Base-by-base conservation (phyloP, 2,329 filamentous ascomycete species). In the Rhinocladiella similis region DNA sequence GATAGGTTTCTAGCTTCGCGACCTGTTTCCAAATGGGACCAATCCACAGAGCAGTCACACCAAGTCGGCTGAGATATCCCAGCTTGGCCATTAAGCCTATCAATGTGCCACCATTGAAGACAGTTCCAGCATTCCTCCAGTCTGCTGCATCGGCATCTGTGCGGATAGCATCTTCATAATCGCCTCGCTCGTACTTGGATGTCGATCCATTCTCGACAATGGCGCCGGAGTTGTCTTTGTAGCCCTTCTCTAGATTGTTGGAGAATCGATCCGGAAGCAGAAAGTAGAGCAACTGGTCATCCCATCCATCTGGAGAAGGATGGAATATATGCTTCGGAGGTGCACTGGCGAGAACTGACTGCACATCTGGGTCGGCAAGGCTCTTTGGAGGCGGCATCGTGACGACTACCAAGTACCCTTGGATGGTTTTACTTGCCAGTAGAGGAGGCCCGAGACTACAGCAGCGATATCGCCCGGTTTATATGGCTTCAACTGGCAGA, bases 181-280 rank as follows among this genome's bases (percentile, higher is more conserved):
- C 54, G 7, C 27, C 16, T 27, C 38, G 41, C 5, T 38, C 19
- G 41, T 47, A 52, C 33, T 33, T 19, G 19, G 48, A 20, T 7
- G 54, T 52, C 12, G 53, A 33, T 1, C 53, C 53, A 19, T 16
- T 14, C 3, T 35, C 3, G 46, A 50, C 46, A 38, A 35, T 35
- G 12, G 35, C 35, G 25, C 46, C 46, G 7, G 41, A 2, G 38
- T 36, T 27, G 19, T 55, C 53, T 27, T 55, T 55, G 53, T 50
- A 55, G 14, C 22, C 46, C 14, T 50, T 50, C 39, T 55, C 53
- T 20, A 16, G 5, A 25, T 47, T 14, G 18, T 56, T 41, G 13
- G 48, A 51, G 20, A 56, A 56, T 41, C 54, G 54, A 35, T 57
- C 54, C 3, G 61, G 61, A 13, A 63, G 54, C 39, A 65, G 59